phyloP scores from a whole-genome alignment of 2,329 filamentous ascomycete genomes.

The Trichoderma koningii region DNA sequence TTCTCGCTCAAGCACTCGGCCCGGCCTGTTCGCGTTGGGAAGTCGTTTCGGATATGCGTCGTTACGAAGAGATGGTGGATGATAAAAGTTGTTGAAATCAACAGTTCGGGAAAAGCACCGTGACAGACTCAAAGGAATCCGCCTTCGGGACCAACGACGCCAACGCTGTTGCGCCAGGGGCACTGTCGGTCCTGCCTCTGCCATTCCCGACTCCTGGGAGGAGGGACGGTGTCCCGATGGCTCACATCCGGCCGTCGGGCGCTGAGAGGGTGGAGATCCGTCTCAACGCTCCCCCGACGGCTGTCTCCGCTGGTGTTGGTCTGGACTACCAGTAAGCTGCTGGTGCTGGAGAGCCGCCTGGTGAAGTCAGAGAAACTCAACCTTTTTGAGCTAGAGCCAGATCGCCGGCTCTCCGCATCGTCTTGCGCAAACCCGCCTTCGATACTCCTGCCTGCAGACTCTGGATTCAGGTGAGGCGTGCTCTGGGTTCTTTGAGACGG shows the following conservation, averaged over 20 bases:
- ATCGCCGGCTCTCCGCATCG: slow-evolving; percentile 51
- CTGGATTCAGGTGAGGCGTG: slow-evolving; percentile 49
- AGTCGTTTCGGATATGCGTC: neutral
- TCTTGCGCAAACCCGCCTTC: slow-evolving; percentile 40
- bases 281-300: slow-evolving; percentile 52
- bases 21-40: slow-evolving; percentile 13
- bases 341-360: slow-evolving; percentile 62
- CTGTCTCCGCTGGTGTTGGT: slow-evolving; percentile 55
- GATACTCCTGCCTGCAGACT: slow-evolving; percentile 35
- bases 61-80: neutral
- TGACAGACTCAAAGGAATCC: slow-evolving; percentile 49
- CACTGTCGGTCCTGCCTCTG: slow-evolving; percentile 50
- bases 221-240: slow-evolving; percentile 44
- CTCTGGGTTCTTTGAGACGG: slow-evolving; percentile 50
- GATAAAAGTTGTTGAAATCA: neutral
- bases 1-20: slow-evolving; percentile 17
- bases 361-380: slow-evolving; percentile 64
- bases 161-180: slow-evolving; percentile 59
- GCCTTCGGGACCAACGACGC: slow-evolving; percentile 56
- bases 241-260: slow-evolving; percentile 45
- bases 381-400: slow-evolving; percentile 57
- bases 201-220: slow-evolving; percentile 41
- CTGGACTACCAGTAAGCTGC: slow-evolving; percentile 61
- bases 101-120: neutral
- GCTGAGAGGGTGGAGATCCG: slow-evolving; percentile 45